Conservation (phyloP, 345 rosid genomes). For the Moricandia arvensis region DNA sequence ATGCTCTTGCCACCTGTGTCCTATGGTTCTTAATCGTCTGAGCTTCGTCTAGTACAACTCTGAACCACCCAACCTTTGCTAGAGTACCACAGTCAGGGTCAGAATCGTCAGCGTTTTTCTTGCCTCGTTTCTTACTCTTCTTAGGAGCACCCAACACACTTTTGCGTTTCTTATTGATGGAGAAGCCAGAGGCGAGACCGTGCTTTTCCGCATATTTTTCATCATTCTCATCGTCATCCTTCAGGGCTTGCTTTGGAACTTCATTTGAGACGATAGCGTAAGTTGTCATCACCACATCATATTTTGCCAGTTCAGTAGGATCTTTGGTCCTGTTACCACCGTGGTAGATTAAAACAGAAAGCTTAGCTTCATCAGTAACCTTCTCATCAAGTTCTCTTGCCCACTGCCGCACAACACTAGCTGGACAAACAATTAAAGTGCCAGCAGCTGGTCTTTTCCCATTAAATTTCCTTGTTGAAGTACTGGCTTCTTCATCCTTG, state of each 20-base stretch:
- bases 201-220: conserved; percentile 59
- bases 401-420: conserved; percentile 95
- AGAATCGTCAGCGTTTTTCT: conserved; percentile 52
- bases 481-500: conserved; percentile 52
- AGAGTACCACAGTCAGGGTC: conserved; percentile 70
- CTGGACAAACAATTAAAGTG: conserved; percentile 95
- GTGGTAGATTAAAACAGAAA: conserved; percentile 72
- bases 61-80: conserved; percentile 76
- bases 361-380: conserved; percentile 69
- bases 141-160: conserved; percentile 36
- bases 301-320: conserved; percentile 77
- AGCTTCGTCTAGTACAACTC: conserved; percentile 96
- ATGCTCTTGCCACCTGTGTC: conserved; percentile 97
- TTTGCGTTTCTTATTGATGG: conserved; percentile 60
- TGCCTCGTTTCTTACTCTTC: conserved; percentile 68
- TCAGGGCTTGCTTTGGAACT: conserved; percentile 86
- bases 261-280: conserved; percentile 84
- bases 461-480: conserved; percentile 46
- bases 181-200: conserved; percentile 69
- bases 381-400: conserved; percentile 86
- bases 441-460: conserved; percentile 76
- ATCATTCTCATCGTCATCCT: conserved; percentile 71
- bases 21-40: conserved; percentile 98
- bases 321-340: conserved; percentile 89
- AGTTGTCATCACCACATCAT: conserved; percentile 92